Evolutionary conservation across 176 grass and related monocot species (phyloP), one percentile per base, ranked within the genome.

Genomic region (Oryza nivara): DNA sequence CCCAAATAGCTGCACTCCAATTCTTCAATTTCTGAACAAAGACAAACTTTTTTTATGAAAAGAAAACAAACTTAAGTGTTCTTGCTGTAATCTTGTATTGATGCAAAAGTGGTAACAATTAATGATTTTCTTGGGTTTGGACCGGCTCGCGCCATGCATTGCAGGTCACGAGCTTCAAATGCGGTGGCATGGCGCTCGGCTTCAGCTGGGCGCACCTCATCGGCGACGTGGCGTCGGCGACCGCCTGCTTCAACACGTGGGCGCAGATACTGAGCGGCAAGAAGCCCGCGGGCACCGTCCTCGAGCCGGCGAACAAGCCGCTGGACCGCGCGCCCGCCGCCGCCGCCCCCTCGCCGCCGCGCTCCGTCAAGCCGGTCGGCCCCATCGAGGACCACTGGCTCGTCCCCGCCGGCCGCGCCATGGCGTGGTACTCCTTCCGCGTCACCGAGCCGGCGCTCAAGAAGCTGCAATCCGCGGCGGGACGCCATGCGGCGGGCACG

Each of bases 131-230:
- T n/a, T 49, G 44, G 44, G 14, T 10, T 16, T 38, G 19, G 13
- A 56, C 12, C 69, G 14, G 5, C 75, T 73, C 16, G 17, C 9
- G 43, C 9, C 43, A 11, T 44, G 43, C 43, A 20, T 19, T 3
- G 9, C 85, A 99, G 97, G 78, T 96, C 67, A 99, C 97, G 7
- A 89, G 56, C 65, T 99, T 96, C 82, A 88, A 92, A 43, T 96
- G 93, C 51, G 97, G 97, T 44, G 97, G 92, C 10, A 65, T 96
- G 72, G 89, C 97, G 9, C 89, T 99, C 17, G 97, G 97, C 19
- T 91, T 89, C 72, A 99, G 97, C 89, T 99, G 97, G 97, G 87
- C 93, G 48, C 97, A 96, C 86, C 52, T 92, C 76, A 94, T 99
- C 48, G 97, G 97, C n/a, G 93, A 96, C 76, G 77, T 94, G 75